These are phyloP conservation scores for Ailanthus altissimus DNA, from an alignment of 345 rosid genomes.

Conservation along the genomic window DNA sequence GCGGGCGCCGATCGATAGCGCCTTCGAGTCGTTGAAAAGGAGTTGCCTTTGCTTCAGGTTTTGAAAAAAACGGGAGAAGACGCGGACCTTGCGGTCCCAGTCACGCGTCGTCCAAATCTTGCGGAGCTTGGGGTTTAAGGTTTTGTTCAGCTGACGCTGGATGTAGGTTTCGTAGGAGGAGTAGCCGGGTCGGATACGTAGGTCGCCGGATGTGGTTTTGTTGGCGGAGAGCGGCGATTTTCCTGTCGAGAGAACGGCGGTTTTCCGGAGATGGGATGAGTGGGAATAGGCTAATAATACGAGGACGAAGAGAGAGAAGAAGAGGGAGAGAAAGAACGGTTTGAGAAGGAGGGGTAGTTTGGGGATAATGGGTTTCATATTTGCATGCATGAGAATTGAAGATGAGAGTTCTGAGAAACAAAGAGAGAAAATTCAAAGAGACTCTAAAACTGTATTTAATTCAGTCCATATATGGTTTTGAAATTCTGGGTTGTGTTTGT, in stretches of 20 bases:
- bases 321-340: slow-evolving; percentile 26
- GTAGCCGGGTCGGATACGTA: slow-evolving; percentile 43
- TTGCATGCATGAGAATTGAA: slow-evolving; percentile 8
- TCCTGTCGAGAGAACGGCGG: neutral
- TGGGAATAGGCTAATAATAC: slow-evolving; percentile 22
- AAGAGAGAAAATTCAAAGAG: too few relatives aligned
- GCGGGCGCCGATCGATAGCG: slow-evolving; percentile 43
- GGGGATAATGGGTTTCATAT: slow-evolving; percentile 32
- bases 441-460: too few relatives aligned
- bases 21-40: slow-evolving; percentile 29
- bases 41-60: slow-evolving; percentile 28
- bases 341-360: slow-evolving; percentile 35
- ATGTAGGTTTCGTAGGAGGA: slow-evolving; percentile 37
- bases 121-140: slow-evolving; percentile 45
- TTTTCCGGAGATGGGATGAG: slow-evolving; percentile 4
- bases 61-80: slow-evolving; percentile 33
- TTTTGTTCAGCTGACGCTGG: slow-evolving; percentile 42
- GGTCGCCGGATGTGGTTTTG: neutral
- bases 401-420: neutral
- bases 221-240: neutral
- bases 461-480: too few relatives aligned
- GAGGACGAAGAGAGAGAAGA: slow-evolving; percentile 29
- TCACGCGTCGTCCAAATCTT: slow-evolving; percentile 43
- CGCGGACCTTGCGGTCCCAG: slow-evolving; percentile 43
- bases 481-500: too few relatives aligned